phyloP scores from a whole-genome alignment of 2,329 filamentous ascomycete genomes.

The Geosmithia putterillii region DNA sequence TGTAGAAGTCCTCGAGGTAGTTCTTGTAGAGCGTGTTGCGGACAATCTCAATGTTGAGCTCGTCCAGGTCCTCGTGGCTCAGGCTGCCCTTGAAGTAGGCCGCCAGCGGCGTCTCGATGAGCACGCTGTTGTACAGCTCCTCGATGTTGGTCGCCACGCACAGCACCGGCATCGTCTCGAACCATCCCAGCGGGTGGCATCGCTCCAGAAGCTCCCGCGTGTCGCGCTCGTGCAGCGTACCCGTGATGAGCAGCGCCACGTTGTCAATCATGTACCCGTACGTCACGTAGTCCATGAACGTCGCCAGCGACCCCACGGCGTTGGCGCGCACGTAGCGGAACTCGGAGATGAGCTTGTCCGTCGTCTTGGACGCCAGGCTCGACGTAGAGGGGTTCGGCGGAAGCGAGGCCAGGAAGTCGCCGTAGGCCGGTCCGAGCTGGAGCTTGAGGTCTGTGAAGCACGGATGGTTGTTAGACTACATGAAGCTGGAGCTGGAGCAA shows the following conservation, averaged over 20 bases:
- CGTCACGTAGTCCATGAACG: conserved; percentile 96
- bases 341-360: conserved; percentile 94
- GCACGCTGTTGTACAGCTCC: conserved; percentile 94
- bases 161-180: conserved; percentile 96
- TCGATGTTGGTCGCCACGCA: conserved; percentile 98
- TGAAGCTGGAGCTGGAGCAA: neutral
- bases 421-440: conserved; percentile 90
- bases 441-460: conserved; percentile 76
- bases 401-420: conserved; percentile 87
- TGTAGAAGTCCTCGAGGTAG: conserved; percentile 94
- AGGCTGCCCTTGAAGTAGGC: conserved; percentile 96
- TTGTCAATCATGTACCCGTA: conserved; percentile 99
- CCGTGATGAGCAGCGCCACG: conserved; percentile 92
- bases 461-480: neutral
- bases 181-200: conserved; percentile 96
- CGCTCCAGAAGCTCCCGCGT: conserved; percentile 89
- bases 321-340: conserved; percentile 95
- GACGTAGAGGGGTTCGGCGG: conserved; percentile 96
- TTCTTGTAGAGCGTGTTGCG: conserved; percentile 99
- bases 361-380: conserved; percentile 84
- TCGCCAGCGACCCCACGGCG: conserved; percentile 77
- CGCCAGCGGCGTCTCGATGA: conserved; percentile 92
- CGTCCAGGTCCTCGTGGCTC: conserved; percentile 92
- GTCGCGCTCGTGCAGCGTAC: conserved; percentile 92
- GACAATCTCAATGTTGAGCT: conserved; percentile 98